These are phyloP conservation scores for Osmozyma mogii DNA, from an alignment of 805 yeast genomes.

Conservation along the genomic window DNA sequence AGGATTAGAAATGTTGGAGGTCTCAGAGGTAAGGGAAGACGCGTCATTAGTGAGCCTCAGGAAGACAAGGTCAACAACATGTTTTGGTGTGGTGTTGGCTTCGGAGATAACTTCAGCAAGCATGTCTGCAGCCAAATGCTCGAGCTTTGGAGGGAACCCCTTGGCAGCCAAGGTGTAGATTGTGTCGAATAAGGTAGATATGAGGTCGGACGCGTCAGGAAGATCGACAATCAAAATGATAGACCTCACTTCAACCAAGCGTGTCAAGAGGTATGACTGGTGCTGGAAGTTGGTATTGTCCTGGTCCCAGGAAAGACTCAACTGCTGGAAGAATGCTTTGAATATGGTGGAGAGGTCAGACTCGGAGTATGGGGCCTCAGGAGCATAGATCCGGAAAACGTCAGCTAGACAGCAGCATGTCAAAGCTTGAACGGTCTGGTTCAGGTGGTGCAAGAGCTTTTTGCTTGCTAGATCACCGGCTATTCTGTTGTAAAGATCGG, in stretches of 20 bases:
- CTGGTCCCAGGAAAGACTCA: conserved; percentile 45
- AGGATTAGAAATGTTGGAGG: conserved; percentile 36
- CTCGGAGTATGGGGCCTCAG: conserved; percentile 81
- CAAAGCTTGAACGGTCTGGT: conserved; percentile 60
- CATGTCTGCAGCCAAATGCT: conserved; percentile 60
- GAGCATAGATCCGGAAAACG: conserved; percentile 70
- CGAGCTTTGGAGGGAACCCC: conserved; percentile 45
- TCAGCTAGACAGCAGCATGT: conserved; percentile 72
- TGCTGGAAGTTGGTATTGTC: conserved; percentile 57
- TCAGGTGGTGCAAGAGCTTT: conserved; percentile 53
- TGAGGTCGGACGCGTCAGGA: conserved; percentile 49
- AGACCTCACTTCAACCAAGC: conserved; percentile 68
- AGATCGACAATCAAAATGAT: conserved; percentile 69
- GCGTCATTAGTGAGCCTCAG: conserved; percentile 36
- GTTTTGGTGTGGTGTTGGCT: conserved; percentile 52
- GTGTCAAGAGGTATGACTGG: conserved; percentile 55
- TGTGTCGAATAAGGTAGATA: conserved; percentile 48
- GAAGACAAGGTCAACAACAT: conserved; percentile 54
- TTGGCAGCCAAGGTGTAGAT: conserved; percentile 48
- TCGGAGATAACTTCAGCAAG: conserved; percentile 70
- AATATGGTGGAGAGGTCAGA: conserved; percentile 57
- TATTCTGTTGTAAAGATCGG: conserved; percentile 31
- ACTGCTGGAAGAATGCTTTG: conserved; percentile 55
- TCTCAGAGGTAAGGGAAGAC: conserved; percentile 16
- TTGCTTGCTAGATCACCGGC: conserved; percentile 47